phyloP scores from a whole-genome alignment of 2,329 filamentous ascomycete species.

The Exophiala sideris region DNA sequence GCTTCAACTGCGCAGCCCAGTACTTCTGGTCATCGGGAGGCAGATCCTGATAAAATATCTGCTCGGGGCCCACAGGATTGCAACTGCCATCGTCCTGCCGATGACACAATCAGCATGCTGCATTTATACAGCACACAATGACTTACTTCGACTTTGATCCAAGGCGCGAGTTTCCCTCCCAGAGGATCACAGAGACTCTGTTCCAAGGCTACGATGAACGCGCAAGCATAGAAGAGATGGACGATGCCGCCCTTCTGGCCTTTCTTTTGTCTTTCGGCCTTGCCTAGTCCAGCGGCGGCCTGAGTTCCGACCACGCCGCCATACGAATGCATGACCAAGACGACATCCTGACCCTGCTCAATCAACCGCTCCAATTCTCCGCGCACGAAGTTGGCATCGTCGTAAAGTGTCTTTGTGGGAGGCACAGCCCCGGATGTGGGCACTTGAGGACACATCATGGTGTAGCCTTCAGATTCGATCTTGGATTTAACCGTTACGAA shows the following conservation, averaged over 20 bases:
- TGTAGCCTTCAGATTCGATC: slow-evolving; percentile 6
- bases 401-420: slow-evolving; percentile 5
- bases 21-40: slow-evolving; percentile 22
- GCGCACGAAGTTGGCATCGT: slow-evolving; percentile 7
- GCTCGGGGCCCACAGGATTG: slow-evolving; percentile 7
- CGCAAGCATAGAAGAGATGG: slow-evolving; percentile 33
- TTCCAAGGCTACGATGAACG: slow-evolving; percentile 33
- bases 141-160: slow-evolving; percentile 13
- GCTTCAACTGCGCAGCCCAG: slow-evolving; percentile 13
- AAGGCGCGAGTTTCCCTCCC: slow-evolving; percentile 12
- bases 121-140: neutral
- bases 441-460: slow-evolving; percentile 5
- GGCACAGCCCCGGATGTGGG: slow-evolving; percentile 1
- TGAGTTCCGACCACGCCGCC: slow-evolving; percentile 33
- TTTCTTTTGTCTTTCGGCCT: slow-evolving; percentile 24
- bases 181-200: slow-evolving; percentile 2
- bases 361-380: slow-evolving; percentile 25
- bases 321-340: slow-evolving; percentile 36
- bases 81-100: slow-evolving; percentile 11
- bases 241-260: slow-evolving; percentile 32
- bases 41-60: slow-evolving; percentile 38
- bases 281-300: slow-evolving; percentile 32
- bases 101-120: neutral
- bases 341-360: slow-evolving; percentile 30
- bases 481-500: slow-evolving; percentile 20